Base-by-base conservation (phyloP, 257 asterid species). In the Solanum appendiculatum region DNA sequence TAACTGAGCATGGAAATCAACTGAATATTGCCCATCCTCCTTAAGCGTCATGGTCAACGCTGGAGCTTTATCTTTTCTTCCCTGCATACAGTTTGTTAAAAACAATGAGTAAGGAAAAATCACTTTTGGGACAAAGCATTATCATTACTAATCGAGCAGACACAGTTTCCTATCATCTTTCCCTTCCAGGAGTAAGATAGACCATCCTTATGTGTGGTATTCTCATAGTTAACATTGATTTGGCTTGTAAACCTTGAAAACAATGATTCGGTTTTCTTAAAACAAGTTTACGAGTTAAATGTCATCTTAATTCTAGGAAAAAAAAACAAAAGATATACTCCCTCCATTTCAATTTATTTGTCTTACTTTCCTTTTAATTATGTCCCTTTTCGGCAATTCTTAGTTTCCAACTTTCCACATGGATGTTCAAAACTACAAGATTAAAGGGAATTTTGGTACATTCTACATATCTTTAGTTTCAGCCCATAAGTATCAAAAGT, bases 1-100 rank as follows among this genome's bases (percentile, higher is more conserved):
- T 83, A 97, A 85, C 91, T 93, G 96, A 3, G 97, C 98, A 80
- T 97, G 99, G 94, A 97, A 97, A 87, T 95, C 93, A 63, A 97
- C 94, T 1, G 90, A 90, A 83, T 95, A 97, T n/a, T 90, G 92
- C 37, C 98, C 98, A 7, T 94, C 96, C 84, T 90, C 94, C 12
- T 86, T 74, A 68, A 64, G 86, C 85, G 89, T 90, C 96, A 97
- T 91, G 7, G 90, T 87, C 82, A 96, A 92, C 37, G 98, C 93
- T 3, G 98, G 93, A 78, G 88, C 39, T 27, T 90, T 77, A 20
- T 91, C 96, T 82, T 91, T 96, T 84, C 88, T 93, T 60, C 99
- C 99, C 98, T 97, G 95, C 39, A 90, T 66, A 66, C 56, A 87
- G 68, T 37, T 48, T 8, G 25, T 54, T 54, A 18, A 54, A 82